These are phyloP conservation scores for Globisporangium takayamanum DNA, from an alignment of 352 stramenopile genomes.

Conservation along the genomic window DNA sequence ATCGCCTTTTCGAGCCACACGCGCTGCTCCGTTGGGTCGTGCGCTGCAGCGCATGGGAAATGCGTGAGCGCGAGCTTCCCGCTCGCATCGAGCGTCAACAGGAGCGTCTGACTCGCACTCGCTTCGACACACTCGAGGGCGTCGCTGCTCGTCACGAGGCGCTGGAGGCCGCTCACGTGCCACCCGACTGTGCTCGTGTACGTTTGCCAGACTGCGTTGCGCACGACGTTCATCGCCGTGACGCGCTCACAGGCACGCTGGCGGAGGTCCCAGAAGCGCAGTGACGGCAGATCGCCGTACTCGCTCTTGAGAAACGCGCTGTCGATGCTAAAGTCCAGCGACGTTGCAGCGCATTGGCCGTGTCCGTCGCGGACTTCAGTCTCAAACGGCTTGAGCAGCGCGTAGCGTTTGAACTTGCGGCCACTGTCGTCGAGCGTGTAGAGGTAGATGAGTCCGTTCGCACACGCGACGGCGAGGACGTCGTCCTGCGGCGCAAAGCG, in stretches of 20 bases:
- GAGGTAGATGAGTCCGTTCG: slow-evolving; percentile 66
- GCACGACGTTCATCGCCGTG: slow-evolving; percentile 30
- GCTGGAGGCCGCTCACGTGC: slow-evolving; percentile 23
- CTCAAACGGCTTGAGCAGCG: slow-evolving; percentile 43
- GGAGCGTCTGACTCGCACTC: slow-evolving; percentile 10
- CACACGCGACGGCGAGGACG: slow-evolving; percentile 43
- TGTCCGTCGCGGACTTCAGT: slow-evolving; percentile 11
- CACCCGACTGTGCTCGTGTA: slow-evolving; percentile 40
- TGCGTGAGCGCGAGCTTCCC: slow-evolving; percentile 16
- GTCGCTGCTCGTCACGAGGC: too few species aligned
- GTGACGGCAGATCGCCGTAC: slow-evolving; percentile 16
- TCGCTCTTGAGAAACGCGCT: slow-evolving; percentile 51
- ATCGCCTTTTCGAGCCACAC: slow-evolving; percentile 18
- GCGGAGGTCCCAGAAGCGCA: slow-evolving; percentile 61
- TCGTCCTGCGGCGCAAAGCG: slow-evolving; percentile 40
- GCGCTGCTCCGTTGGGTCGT: slow-evolving; percentile 2
- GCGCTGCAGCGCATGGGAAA: slow-evolving; percentile 9
- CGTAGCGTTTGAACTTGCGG: slow-evolving; percentile 34
- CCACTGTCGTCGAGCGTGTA: slow-evolving; percentile 42
- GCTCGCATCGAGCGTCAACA: slow-evolving; percentile 5
- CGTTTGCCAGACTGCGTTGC: slow-evolving; percentile 48
- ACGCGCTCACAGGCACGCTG: slow-evolving; percentile 43
- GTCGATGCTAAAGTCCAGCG: slow-evolving; percentile 67
- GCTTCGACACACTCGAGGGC: slow-evolving; percentile 4
- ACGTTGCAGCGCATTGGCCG: slow-evolving; percentile 11